phyloP scores from a whole-genome alignment of 331 rosid species.

The Rosa hybrid region DNA sequence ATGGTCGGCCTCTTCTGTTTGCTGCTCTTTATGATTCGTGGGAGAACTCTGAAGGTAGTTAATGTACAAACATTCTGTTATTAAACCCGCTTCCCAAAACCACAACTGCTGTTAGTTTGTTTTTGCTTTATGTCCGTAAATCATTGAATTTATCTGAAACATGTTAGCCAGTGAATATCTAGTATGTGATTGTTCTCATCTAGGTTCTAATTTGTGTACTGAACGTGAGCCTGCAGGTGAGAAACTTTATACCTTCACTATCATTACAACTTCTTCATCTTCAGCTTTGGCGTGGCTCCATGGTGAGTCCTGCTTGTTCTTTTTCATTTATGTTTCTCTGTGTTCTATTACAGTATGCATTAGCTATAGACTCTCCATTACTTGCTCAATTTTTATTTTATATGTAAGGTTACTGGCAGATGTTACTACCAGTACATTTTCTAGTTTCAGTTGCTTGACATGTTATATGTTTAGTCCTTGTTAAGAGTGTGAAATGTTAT shows the following conservation, averaged over 20 bases:
- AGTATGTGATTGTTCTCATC: neutral
- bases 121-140: neutral
- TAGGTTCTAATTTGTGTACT: neutral
- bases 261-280: slow-evolving; percentile 77
- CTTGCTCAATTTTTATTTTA: neutral
- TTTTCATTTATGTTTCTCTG: neutral
- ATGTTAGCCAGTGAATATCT: neutral
- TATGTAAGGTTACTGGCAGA: neutral
- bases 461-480: neutral
- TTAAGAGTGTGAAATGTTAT: slow-evolving; percentile 4
- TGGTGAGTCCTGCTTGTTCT: slow-evolving; percentile 54
- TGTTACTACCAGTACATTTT: neutral
- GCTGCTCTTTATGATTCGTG: slow-evolving; percentile 91
- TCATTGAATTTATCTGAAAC: neutral
- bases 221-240: slow-evolving; percentile 53
- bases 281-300: slow-evolving; percentile 83
- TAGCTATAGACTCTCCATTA: neutral
- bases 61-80: neutral
- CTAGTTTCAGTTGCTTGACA: neutral
- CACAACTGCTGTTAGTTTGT: neutral
- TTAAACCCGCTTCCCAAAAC: neutral
- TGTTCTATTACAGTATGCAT: neutral
- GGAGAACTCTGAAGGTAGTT: slow-evolving; percentile 71
- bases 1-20: slow-evolving; percentile 80
- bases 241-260: slow-evolving; percentile 63